These are phyloP conservation scores for Macrolepiota fuliginosa DNA, from an alignment of 768 basidiomycete genomes.

Conservation along the genomic window DNA sequence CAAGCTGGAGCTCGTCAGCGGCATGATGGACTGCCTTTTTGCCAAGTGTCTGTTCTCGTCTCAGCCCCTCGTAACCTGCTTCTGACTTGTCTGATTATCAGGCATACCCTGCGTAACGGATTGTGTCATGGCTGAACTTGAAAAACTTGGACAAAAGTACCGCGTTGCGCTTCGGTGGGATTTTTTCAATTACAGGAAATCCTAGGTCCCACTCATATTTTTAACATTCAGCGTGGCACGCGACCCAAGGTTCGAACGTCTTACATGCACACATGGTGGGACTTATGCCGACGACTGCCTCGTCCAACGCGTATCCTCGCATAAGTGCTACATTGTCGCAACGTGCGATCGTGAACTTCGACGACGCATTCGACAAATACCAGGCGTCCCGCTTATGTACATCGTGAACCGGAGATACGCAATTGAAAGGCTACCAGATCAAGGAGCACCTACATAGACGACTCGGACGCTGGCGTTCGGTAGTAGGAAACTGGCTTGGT, in stretches of 20 bases:
- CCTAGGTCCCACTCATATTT: slow-evolving; percentile 12
- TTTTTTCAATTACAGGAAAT: neutral
- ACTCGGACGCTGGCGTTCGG: neutral
- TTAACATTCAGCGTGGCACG: slow-evolving; percentile 76
- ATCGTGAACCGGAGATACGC: slow-evolving; percentile 91
- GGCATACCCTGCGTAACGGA: slow-evolving; percentile 99
- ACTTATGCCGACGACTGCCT: slow-evolving; percentile 99
- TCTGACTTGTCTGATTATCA: slow-evolving; percentile 28
- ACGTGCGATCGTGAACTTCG: slow-evolving; percentile 97
- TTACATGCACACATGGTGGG: slow-evolving; percentile 88
- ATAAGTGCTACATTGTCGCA: slow-evolving; percentile 96
- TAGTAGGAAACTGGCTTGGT: neutral
- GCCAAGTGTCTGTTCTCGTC: slow-evolving; percentile 74
- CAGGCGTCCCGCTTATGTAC: slow-evolving; percentile 96
- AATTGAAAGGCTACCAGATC: slow-evolving; percentile 93
- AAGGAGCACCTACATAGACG: slow-evolving; percentile 70
- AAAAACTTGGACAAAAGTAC: slow-evolving; percentile 95
- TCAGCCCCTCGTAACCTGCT: neutral
- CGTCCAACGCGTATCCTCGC: slow-evolving; percentile 91
- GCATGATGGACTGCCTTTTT: slow-evolving; percentile 99
- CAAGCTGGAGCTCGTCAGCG: slow-evolving; percentile 90
- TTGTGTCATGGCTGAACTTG: slow-evolving; percentile 97
- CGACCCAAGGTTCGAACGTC: slow-evolving; percentile 94
- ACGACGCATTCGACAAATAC: slow-evolving; percentile 86
- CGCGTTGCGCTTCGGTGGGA: slow-evolving; percentile 90